Percentiles rank a stretch among this genome's conserved stretches.
Conservation (phyloP, 2,329 filamentous ascomycete species). For the Decorospora gaudefroyi region DNA sequence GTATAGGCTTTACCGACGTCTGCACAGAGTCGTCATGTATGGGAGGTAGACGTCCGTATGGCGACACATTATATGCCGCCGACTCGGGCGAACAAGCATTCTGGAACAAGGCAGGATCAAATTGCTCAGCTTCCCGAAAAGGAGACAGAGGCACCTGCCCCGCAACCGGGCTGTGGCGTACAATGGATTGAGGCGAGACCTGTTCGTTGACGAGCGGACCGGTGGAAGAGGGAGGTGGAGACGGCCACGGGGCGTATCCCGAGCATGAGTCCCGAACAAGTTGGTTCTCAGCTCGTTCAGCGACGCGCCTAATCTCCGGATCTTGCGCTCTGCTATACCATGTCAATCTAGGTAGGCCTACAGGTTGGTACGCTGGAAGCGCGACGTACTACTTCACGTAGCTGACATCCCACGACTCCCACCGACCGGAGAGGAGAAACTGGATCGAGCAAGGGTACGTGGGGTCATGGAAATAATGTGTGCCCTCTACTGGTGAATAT, state of each 20-base stretch:
- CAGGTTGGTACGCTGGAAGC: not conserved
- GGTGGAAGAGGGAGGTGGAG: slow-evolving; percentile 19
- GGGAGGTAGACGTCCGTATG: slow-evolving; percentile 13
- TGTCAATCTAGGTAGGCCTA: slow-evolving; percentile 14
- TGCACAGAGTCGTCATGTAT: not conserved
- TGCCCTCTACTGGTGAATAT: slow-evolving; percentile 37
- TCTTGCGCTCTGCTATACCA: slow-evolving; percentile 31
- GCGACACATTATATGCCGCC: slow-evolving; percentile 15
- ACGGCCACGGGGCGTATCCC: slow-evolving; percentile 31
- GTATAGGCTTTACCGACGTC: not conserved
- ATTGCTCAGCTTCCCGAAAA: too few relatives aligned
- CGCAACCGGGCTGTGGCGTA: not conserved
- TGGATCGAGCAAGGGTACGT: slow-evolving; percentile 35
- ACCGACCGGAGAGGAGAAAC: slow-evolving; percentile 36
- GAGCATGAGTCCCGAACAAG: slow-evolving; percentile 24
- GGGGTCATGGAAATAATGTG: slow-evolving; percentile 41
- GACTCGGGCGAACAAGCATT: slow-evolving; percentile 6
- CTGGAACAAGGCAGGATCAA: slow-evolving; percentile 4
- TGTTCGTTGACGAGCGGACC: slow-evolving; percentile 1
- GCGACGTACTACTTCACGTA: slow-evolving; percentile 35
- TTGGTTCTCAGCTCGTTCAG: slow-evolving; percentile 34
- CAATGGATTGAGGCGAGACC: slow-evolving; percentile 6
- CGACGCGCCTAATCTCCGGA: slow-evolving; percentile 37
- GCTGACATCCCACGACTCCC: slow-evolving; percentile 42
- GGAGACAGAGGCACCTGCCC: too few relatives aligned